A percentile compares a stretch with the other conserved stretches of the same genome.
Evolutionary conservation across 208 protist genomes (phyloP).

Genomic region (Kentomonas sorsogonicus): DNA sequence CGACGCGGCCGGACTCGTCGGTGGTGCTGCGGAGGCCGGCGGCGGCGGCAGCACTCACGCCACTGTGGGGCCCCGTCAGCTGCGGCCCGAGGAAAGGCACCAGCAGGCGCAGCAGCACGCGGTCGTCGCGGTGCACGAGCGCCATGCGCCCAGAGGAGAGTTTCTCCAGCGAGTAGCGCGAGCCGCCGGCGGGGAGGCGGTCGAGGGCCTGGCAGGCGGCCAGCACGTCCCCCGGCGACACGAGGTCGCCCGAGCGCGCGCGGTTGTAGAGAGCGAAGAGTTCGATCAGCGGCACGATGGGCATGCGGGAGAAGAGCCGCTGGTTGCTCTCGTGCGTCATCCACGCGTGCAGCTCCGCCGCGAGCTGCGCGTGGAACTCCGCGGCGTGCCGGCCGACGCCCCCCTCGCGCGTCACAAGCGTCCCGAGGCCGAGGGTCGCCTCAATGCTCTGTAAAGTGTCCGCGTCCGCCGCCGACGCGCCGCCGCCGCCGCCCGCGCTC

Average conservation of each 20-base stretch:
- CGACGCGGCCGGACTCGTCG: too few species aligned
- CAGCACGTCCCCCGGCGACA: slow-evolving; percentile 74
- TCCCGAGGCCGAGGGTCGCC: slow-evolving; percentile 69
- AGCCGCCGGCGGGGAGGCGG: slow-evolving; percentile 21
- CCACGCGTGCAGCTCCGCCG: slow-evolving; percentile 71
- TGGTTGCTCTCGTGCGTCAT: slow-evolving; percentile 76
- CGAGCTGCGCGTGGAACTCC: slow-evolving; percentile 57
- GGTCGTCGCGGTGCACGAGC: slow-evolving; percentile 58
- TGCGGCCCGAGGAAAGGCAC: slow-evolving; percentile 45
- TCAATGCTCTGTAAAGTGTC: slow-evolving; percentile 78
- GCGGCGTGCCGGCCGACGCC: slow-evolving; percentile 9
- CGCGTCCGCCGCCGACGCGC: slow-evolving; percentile 23
- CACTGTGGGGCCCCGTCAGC: slow-evolving; percentile 28
- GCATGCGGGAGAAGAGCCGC: slow-evolving; percentile 61
- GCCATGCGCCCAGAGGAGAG: slow-evolving; percentile 65
- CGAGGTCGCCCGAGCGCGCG: slow-evolving; percentile 67
- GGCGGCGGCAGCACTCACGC: slow-evolving; percentile 27
- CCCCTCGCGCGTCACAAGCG: slow-evolving; percentile 30
- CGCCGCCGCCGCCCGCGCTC: slow-evolving; percentile 16
- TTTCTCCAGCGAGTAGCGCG: slow-evolving; percentile 47
- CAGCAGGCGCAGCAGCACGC: slow-evolving; percentile 49
- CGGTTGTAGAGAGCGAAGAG: slow-evolving; percentile 84
- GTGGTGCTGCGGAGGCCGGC: slow-evolving; percentile 2
- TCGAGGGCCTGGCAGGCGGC: slow-evolving; percentile 47
- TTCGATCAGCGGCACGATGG: slow-evolving; percentile 74